These are phyloP conservation scores for Plasmodium chabaudi DNA, from an alignment of 169 alveolate genomes.

Conservation along the genomic window DNA sequence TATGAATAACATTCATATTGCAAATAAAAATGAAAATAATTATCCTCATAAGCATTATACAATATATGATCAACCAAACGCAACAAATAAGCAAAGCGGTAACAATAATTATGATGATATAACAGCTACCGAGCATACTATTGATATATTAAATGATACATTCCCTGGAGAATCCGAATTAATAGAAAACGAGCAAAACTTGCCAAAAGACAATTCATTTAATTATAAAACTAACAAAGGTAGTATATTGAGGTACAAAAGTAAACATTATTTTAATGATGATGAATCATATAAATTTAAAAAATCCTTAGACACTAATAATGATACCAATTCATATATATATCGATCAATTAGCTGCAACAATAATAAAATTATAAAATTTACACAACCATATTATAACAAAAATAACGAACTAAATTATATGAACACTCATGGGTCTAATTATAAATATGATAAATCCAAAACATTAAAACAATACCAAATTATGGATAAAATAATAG, in stretches of 20 bases:
- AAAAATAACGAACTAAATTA: conserved; percentile 25
- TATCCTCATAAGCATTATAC: background rate
- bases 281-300: background rate
- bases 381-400: background rate
- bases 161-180: background rate
- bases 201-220: too few relatives aligned
- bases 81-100: background rate
- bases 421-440: conserved; percentile 1
- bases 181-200: background rate
- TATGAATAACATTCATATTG: too few relatives aligned
- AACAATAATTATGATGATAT: background rate
- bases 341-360: background rate
- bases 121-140: background rate
- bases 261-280: too few relatives aligned
- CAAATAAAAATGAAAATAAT: background rate
- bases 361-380: conserved; percentile 4
- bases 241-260: too few relatives aligned
- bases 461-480: conserved; percentile 21
- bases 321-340: background rate
- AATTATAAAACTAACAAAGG: too few relatives aligned
- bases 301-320: background rate
- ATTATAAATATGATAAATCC: conserved; percentile 7
- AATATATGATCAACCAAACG: too few relatives aligned
- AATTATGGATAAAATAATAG: conserved; percentile 58
- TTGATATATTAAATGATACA: background rate